Evolutionary conservation across 805 yeast genomes (phyloP).

Genomic region (Candida ovalis): DNA sequence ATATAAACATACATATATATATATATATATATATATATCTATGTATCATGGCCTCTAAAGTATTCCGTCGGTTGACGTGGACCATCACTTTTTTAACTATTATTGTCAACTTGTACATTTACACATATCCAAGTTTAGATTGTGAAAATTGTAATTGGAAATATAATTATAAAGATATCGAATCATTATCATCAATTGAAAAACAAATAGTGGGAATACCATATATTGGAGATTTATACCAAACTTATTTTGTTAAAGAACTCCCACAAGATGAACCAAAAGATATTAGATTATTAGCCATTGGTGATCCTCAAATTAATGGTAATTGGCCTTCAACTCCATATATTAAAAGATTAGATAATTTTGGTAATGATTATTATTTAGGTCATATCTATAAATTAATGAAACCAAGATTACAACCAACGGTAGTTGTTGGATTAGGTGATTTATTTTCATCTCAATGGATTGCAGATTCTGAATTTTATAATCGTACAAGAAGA

Average conservation of each 20-base stretch:
- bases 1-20: too few species aligned
- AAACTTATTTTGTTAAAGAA: slow-evolving; percentile 29
- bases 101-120: slow-evolving; percentile 57
- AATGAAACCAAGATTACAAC: slow-evolving; percentile 61
- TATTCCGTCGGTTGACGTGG: slow-evolving; percentile 16
- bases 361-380: slow-evolving; percentile 85
- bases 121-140: slow-evolving; percentile 68
- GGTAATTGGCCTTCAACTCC: slow-evolving; percentile 77
- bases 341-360: slow-evolving; percentile 72
- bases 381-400: slow-evolving; percentile 76
- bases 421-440: slow-evolving; percentile 81
- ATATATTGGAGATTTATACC: slow-evolving; percentile 32
- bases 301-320: slow-evolving; percentile 97
- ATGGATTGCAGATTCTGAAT: slow-evolving; percentile 90
- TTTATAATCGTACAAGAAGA: slow-evolving; percentile 71
- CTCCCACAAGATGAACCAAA: slow-evolving; percentile 9
- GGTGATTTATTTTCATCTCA: slow-evolving; percentile 93
- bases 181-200: slow-evolving; percentile 14
- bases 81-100: slow-evolving; percentile 38
- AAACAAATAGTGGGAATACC: slow-evolving; percentile 24
- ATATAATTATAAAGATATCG: slow-evolving; percentile 21
- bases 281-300: slow-evolving; percentile 63
- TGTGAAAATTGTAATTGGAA: slow-evolving; percentile 60
- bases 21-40: background rate
- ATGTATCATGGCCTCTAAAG: slow-evolving; percentile 5